Conservation (phyloP, 495 filamentous ascomycete species). For the Xylaria nigripes region DNA sequence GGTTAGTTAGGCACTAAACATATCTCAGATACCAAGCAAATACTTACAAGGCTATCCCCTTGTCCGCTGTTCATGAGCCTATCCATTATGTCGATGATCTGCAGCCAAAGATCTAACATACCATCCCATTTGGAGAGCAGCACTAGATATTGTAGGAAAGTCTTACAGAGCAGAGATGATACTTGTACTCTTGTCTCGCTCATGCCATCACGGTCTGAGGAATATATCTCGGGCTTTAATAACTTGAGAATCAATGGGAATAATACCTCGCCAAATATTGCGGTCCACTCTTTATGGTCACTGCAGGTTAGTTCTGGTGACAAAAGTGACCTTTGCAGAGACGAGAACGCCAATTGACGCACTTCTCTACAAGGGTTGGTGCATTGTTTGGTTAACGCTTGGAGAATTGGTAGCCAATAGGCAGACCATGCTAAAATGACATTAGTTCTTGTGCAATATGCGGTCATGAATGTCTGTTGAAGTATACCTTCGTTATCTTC, state of each 20-base stretch:
- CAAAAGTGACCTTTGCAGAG: conserved; percentile 75
- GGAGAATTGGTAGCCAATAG: conserved; percentile 95
- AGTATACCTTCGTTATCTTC: conserved; percentile 71
- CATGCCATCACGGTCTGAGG: conserved; percentile 88
- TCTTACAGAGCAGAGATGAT: conserved; percentile 84
- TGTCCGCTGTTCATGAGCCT: conserved; percentile 94
- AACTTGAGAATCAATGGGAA: conserved; percentile 88
- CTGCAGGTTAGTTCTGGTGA: conserved; percentile 66
- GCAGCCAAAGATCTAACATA: conserved; percentile 90
- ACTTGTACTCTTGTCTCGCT: conserved; percentile 89
- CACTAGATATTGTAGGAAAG: conserved; percentile 90
- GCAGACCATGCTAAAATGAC: conserved; percentile 74
- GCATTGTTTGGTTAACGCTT: conserved; percentile 78
- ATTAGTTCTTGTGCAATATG: conserved; percentile 15
- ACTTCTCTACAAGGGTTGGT: conserved; percentile 94
- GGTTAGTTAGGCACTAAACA: conserved; percentile 13
- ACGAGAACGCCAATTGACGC: conserved; percentile 78
- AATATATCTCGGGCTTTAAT: conserved; percentile 92
- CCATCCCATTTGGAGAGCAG: conserved; percentile 75
- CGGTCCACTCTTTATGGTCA: conserved; percentile 84
- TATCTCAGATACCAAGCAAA: not conserved
- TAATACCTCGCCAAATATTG: conserved; percentile 88
- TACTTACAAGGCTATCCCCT: conserved; percentile 74
- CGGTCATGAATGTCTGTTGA: conserved; percentile 6
- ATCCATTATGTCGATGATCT: conserved; percentile 91